These are phyloP conservation scores for Hortaea sp. DNA, from an alignment of 2,329 filamentous ascomycete species.

Conservation along the genomic window DNA sequence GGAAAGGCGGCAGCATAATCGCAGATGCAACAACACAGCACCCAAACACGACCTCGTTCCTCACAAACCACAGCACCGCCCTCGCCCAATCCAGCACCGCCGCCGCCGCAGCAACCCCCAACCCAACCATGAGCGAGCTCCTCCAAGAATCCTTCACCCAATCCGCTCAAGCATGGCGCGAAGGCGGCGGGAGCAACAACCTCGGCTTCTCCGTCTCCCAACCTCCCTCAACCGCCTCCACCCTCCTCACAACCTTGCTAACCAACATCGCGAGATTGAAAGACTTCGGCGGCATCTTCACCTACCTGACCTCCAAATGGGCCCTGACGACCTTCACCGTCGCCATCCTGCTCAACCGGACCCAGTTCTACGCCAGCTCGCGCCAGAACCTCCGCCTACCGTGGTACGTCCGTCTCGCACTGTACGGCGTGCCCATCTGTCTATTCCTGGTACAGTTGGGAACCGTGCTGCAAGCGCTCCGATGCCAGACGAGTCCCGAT, in stretches of 20 bases:
- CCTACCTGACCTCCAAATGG: slow-evolving; percentile 87
- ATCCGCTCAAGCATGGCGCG: slow-evolving; percentile 13
- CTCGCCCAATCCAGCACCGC: slow-evolving; percentile 33
- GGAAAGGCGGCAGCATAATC: slow-evolving; percentile 50
- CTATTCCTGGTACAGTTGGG: slow-evolving; percentile 60
- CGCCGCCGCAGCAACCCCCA: neutral
- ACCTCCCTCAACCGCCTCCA: slow-evolving; percentile 10
- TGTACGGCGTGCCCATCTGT: slow-evolving; percentile 62
- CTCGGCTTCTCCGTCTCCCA: no score
- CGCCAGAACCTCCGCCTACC: slow-evolving; percentile 66
- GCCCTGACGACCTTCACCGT: slow-evolving; percentile 77
- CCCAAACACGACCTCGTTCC: slow-evolving; percentile 26
- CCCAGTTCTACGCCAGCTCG: slow-evolving; percentile 86
- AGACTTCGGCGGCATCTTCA: slow-evolving; percentile 76
- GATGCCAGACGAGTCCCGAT: slow-evolving; percentile 65
- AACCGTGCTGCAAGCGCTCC: slow-evolving; percentile 69
- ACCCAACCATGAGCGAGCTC: neutral
- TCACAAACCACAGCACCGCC: slow-evolving; percentile 27
- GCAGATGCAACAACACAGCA: slow-evolving; percentile 47
- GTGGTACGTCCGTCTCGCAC: slow-evolving; percentile 59
- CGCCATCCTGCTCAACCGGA: slow-evolving; percentile 80
- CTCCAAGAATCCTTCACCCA: neutral
- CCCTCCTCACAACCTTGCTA: slow-evolving; percentile 17
- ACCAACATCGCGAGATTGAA: slow-evolving; percentile 27
- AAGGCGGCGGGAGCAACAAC: slow-evolving; percentile 7